Evolutionary conservation across 805 yeast species (phyloP), one percentile per base, ranked within the genome.

Genomic region (Clavispora carvajalis): DNA sequence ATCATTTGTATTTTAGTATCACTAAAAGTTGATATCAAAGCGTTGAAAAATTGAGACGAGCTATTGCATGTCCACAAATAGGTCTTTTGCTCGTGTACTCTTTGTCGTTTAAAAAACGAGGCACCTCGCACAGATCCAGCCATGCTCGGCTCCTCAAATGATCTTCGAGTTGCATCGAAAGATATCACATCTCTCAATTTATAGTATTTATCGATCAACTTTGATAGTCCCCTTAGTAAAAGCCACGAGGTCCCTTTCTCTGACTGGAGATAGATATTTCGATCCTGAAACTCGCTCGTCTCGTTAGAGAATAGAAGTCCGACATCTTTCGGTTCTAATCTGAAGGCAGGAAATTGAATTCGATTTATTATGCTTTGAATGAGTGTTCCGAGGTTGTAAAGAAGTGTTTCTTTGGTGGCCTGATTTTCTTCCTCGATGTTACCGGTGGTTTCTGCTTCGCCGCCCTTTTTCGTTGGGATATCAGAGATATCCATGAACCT

Each of bases 181-280:
- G 35, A 34, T 31, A 18, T 26, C 6, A 12, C 5, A 16, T 10
- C 30, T 38, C 59, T 59, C 23, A 66, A 40, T 4, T 38, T 36
- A 43, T 57, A 73, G 40, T 59, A 73, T 2, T 59, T 36, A 1
- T 39, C 29, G 0, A 73, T 22, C 2, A 76, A 45, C 29, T 51
- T 59, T 1, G 60, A 40, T 7, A 69, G 22, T 0, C 76, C 77
- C 7, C 53, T 39, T 1, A 60, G 38, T 4, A 65, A 45, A 10
- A 77, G 52, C 82, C 82, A 78, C 0, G 66, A 55, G 7, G 44
- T 47, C 33, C 41, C 34, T 22, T 52, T 41, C 9, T 43, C 29
- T 5, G 60, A 47, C n/a, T 26, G 38, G 26, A 63, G 45, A 30
- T 45, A 51, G 2, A 63, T 52, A 5, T 58, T 45, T 6, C 40